Percentiles rank a stretch among this genome's conserved stretches.
Evolutionary conservation across 129 eudicot species (phyloP).

Genomic region (Kitagawia praeruptora): DNA sequence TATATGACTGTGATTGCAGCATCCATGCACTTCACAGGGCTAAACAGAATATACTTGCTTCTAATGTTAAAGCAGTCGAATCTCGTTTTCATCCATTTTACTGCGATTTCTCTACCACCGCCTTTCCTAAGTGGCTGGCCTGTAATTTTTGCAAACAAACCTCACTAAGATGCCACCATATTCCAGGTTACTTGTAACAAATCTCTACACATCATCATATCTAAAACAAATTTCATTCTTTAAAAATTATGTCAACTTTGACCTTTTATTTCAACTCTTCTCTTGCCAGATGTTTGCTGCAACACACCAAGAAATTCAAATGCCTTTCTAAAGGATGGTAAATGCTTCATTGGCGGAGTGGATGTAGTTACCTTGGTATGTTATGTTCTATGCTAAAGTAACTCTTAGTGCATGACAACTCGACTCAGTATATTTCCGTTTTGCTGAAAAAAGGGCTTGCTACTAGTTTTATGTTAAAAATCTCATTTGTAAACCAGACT

Average conservation of each 20-base stretch:
- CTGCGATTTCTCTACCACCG: constrained; percentile 60
- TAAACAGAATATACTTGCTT: constrained; percentile 37
- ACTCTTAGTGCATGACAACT: not conserved
- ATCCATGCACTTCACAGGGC: constrained; percentile 84
- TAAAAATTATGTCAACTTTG: too few species aligned
- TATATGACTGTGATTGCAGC: constrained; percentile 91
- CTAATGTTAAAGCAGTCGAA: constrained; percentile 20
- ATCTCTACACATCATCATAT: not conserved
- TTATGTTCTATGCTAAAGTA: not conserved
- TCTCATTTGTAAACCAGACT: not conserved
- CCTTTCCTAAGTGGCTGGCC: constrained; percentile 66
- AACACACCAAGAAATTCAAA: constrained; percentile 5
- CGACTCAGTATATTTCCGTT: not conserved
- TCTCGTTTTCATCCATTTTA: constrained; percentile 60
- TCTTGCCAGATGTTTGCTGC: constrained; percentile 24
- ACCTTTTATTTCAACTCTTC: not conserved
- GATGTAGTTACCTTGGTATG: constrained; percentile 74
- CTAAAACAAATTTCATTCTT: too few species aligned
- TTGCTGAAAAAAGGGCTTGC: not conserved
- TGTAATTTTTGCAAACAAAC: constrained; percentile 49
- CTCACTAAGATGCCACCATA: constrained; percentile 9
- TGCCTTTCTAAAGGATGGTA: constrained; percentile 25
- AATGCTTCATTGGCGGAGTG: constrained; percentile 73
- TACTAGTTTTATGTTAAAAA: not conserved
- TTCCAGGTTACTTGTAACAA: constrained; percentile 26